Evolutionary conservation across 2,329 filamentous ascomycete genomes (phyloP).

Genomic region (Thelonectria blattea): DNA sequence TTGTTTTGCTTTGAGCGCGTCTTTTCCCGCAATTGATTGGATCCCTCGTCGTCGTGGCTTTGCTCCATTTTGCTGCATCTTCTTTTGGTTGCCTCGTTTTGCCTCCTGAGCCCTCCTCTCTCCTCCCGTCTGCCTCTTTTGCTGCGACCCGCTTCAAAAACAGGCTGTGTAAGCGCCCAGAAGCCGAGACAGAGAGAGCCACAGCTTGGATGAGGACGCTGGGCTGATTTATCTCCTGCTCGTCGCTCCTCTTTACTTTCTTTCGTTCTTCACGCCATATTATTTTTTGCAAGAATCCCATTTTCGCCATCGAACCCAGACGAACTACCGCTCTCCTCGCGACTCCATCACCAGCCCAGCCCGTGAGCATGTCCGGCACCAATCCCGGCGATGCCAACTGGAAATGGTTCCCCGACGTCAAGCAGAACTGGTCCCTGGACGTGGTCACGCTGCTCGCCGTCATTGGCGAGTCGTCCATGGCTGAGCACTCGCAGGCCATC

Average conservation of each 20-base stretch:
- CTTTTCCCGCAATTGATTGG: too few species aligned
- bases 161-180: slow-evolving; percentile 6
- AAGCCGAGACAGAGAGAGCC: too few species aligned
- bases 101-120: background rate
- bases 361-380: slow-evolving; percentile 13
- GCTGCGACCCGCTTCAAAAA: background rate
- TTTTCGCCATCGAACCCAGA: background rate
- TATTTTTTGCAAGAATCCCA: background rate
- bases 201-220: slow-evolving; percentile 4
- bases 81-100: background rate
- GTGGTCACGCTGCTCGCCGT: slow-evolving; percentile 68
- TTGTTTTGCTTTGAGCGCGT: too few species aligned
- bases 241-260: background rate
- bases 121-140: background rate
- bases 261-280: background rate
- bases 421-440: slow-evolving; percentile 60
- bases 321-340: background rate
- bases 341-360: background rate
- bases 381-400: slow-evolving; percentile 36
- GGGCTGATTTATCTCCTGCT: slow-evolving; percentile 5
- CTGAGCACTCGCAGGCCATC: slow-evolving; percentile 63
- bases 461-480: slow-evolving; percentile 65
- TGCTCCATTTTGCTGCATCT: background rate
- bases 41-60: too few species aligned
- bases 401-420: slow-evolving; percentile 53